Base-by-base conservation (phyloP, 1,284 basidiomycete genomes). In the Papiliotrema flavescens region DNA sequence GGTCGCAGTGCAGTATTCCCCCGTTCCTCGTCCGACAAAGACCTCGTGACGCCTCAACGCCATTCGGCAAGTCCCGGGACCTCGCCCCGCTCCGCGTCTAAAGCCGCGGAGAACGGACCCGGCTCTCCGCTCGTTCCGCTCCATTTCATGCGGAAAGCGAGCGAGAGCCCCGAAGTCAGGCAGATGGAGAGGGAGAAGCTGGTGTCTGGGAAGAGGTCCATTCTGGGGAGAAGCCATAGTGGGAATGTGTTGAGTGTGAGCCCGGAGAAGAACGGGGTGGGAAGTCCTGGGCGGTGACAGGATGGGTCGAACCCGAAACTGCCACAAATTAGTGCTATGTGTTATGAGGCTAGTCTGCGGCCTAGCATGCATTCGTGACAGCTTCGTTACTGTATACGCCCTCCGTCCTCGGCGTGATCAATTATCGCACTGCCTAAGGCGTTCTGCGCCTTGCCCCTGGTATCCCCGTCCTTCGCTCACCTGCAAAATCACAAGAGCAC, bases 111-210 rank as follows among this genome's bases (percentile, higher is more conserved):
- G 23, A 40, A 43, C 34, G 19, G 40, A 19, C 22, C 26, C 15
- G 54, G 54, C 2, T 66, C 64, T 23, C 67, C 71, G 4, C 49
- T 75, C 15, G 53, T 66, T 4, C 66, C 71, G 0, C 53, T 75
- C 7, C 64, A 70, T 17, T 71, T 71, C 51, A 66, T 76, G 47
- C 58, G 66, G 26, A 69, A 66, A 45, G 73, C 73, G 13, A 67
- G 66, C 23, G 71, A 75, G 37, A 69, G 65, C 37, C 71, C 73
- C 1, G 55, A 55, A 6, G 55, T 67, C n/a, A 55, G 70, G 28
- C 65, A 70, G 28, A 63, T 57, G 43, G 71, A 75, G 58, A 67
- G 70, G 44, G 67, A 69, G 56, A 49, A 23, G 35, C 23, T 60
- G n/a, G 28, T 26, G 19, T 28, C 42, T 5, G 56, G 57, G 9